Evolutionary conservation across 1,284 basidiomycete species (phyloP).

Genomic region (Moesziomyces globuligerus): DNA sequence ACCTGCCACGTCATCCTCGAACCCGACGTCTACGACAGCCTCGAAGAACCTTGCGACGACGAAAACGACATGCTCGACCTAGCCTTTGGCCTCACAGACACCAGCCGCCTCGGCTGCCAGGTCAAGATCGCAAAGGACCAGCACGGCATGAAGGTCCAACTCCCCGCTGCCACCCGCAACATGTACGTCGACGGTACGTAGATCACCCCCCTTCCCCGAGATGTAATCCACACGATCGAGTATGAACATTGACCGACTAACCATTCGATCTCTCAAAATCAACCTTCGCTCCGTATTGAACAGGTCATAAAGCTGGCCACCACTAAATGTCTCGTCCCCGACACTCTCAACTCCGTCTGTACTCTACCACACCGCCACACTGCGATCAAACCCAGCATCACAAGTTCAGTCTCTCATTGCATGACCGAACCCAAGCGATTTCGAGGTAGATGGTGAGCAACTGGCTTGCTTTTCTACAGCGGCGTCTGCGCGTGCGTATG

Average conservation of each 20-base stretch:
- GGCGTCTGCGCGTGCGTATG: no score
- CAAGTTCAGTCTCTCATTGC: background rate
- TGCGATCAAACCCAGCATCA: background rate
- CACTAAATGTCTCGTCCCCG: conserved; percentile 8
- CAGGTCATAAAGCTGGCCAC: conserved; percentile 50
- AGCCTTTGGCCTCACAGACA: conserved; percentile 94
- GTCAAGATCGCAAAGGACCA: conserved; percentile 83
- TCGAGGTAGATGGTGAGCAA: no score
- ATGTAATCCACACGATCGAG: background rate
- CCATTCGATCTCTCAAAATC: background rate
- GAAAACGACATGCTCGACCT: conserved; percentile 94
- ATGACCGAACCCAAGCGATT: background rate
- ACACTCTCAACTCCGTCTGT: background rate
- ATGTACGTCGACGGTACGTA: conserved; percentile 87
- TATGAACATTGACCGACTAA: background rate
- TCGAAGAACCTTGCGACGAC: conserved; percentile 93
- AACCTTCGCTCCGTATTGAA: background rate
- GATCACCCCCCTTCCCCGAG: background rate
- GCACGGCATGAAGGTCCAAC: conserved; percentile 84
- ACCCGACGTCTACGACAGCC: conserved; percentile 81
- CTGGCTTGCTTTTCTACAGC: no score
- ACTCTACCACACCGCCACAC: background rate
- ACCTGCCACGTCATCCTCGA: conserved; percentile 95
- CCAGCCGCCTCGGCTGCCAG: conserved; percentile 77
- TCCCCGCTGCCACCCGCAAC: conserved; percentile 93